These are phyloP conservation scores for Apiospora koreana DNA, from an alignment of 2,329 filamentous ascomycete species.

Conservation along the genomic window DNA sequence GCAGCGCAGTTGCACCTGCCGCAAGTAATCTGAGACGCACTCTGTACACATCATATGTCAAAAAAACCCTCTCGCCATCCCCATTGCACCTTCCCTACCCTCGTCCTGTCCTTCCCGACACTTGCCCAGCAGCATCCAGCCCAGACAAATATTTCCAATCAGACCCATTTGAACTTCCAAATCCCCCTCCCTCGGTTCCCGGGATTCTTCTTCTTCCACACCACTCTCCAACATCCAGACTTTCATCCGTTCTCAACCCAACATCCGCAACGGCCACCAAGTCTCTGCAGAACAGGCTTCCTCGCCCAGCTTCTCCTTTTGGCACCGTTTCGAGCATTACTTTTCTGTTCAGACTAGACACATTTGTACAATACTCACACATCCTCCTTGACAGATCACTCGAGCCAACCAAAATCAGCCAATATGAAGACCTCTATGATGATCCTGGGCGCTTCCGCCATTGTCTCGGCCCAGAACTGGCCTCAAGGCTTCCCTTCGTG, in stretches of 20 bases:
- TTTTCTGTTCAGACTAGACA: constrained; percentile 6
- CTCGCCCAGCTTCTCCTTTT: neutral
- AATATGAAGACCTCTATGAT: constrained; percentile 8
- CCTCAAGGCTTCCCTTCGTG: constrained; percentile 3
- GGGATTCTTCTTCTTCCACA: neutral
- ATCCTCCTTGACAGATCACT: neutral
- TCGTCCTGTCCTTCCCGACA: neutral
- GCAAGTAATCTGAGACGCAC: neutral
- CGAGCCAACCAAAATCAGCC: neutral
- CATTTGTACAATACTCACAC: constrained; percentile 8
- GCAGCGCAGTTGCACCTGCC: constrained; percentile 2
- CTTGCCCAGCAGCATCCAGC: too few species aligned
- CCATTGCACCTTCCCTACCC: neutral
- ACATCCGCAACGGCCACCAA: neutral
- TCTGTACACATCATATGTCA: neutral
- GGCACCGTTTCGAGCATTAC: constrained; percentile 2
- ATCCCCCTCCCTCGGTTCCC: neutral
- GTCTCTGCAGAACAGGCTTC: neutral
- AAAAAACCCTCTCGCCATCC: neutral
- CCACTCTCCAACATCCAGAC: neutral
- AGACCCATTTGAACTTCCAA: neutral
- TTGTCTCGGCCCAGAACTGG: neutral
- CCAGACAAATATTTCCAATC: neutral
- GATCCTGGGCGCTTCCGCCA: constrained; percentile 9
- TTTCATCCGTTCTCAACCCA: neutral